Evolutionary conservation across 371 early-diverging fungal genomes (phyloP).

Genomic region (Apophysomyces trapeziformis): DNA sequence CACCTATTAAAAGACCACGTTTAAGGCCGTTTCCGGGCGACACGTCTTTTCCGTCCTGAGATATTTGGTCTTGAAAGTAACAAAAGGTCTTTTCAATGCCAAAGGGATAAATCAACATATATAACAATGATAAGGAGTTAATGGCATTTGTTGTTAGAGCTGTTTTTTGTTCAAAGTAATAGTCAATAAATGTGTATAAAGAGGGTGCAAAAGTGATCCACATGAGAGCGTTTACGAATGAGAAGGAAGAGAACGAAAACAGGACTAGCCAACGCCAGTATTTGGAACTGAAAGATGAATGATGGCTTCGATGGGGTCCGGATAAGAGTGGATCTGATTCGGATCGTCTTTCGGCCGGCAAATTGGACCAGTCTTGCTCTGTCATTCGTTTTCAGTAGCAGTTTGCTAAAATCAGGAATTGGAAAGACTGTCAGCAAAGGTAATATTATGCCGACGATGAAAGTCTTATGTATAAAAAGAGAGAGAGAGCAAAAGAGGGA

Average conservation of each 20-base stretch:
- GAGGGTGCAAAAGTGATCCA: slow-evolving; percentile 66
- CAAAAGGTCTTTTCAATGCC: slow-evolving; percentile 47
- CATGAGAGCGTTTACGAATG: slow-evolving; percentile 51
- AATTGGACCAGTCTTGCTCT: no score
- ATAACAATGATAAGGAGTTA: slow-evolving; percentile 48
- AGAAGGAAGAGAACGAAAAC: slow-evolving; percentile 45
- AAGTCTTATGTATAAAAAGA: no score
- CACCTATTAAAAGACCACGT: slow-evolving; percentile 51
- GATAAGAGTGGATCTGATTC: no score
- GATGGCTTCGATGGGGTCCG: background rate
- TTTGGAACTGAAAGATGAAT: background rate
- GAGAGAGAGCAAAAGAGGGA: no score
- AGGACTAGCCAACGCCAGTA: slow-evolving; percentile 47
- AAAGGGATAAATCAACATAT: slow-evolving; percentile 57
- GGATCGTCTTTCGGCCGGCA: no score
- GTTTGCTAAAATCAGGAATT: no score
- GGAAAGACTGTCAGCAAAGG: no score
- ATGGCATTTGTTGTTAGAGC: slow-evolving; percentile 47
- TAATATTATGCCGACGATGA: no score
- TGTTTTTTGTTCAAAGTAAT: slow-evolving; percentile 38
- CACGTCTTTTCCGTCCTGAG: background rate
- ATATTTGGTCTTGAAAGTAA: slow-evolving; percentile 42
- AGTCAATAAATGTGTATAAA: slow-evolving; percentile 50
- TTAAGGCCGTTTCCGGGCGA: slow-evolving; percentile 44
- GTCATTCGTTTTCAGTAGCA: no score